Evolutionary conservation across 2,329 filamentous ascomycete species (phyloP).

Genomic region (Bipolaris victoriae): DNA sequence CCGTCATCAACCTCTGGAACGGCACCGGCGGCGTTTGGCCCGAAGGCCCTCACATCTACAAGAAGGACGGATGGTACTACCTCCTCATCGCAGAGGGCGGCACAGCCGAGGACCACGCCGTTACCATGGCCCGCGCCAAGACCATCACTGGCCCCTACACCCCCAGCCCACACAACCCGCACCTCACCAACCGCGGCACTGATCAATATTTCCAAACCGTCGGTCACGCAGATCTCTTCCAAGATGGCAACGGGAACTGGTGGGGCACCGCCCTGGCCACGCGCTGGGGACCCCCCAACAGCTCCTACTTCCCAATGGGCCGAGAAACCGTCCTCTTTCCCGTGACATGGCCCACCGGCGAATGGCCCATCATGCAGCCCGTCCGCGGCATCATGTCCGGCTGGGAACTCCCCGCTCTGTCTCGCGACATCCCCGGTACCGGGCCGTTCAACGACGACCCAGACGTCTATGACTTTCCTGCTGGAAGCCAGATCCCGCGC

Average conservation of each 20-base stretch:
- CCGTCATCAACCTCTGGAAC: conserved; percentile 32
- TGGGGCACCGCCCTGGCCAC: conserved; percentile 36
- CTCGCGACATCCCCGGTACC: conserved; percentile 45
- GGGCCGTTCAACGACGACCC: conserved; percentile 50
- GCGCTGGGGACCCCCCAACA: conserved; percentile 20
- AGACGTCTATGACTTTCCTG: conserved; percentile 56
- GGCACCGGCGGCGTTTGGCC: conserved; percentile 33
- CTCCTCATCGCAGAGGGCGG: conserved; percentile 44
- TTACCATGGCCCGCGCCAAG: conserved; percentile 45
- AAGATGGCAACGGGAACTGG: conserved; percentile 31
- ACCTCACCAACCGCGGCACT: conserved; percentile 45
- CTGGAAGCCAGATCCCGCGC: conserved; percentile 52
- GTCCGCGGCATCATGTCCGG: conserved; percentile 56
- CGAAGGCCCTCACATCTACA: conserved; percentile 49
- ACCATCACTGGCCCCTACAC: conserved; percentile 47
- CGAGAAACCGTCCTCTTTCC: conserved; percentile 34
- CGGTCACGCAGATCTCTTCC: conserved; percentile 40
- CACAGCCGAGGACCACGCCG: conserved; percentile 42
- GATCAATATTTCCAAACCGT: conserved; percentile 45
- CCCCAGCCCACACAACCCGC: conserved; percentile 42
- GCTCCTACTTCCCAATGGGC: conserved; percentile 32
- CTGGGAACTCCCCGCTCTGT: conserved; percentile 44
- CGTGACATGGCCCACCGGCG: conserved; percentile 31
- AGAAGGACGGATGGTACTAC: conserved; percentile 44
- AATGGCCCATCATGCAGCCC: conserved; percentile 54